Conservation (phyloP, 2,329 filamentous ascomycete species). For the Scedosporium aurantiacum region DNA sequence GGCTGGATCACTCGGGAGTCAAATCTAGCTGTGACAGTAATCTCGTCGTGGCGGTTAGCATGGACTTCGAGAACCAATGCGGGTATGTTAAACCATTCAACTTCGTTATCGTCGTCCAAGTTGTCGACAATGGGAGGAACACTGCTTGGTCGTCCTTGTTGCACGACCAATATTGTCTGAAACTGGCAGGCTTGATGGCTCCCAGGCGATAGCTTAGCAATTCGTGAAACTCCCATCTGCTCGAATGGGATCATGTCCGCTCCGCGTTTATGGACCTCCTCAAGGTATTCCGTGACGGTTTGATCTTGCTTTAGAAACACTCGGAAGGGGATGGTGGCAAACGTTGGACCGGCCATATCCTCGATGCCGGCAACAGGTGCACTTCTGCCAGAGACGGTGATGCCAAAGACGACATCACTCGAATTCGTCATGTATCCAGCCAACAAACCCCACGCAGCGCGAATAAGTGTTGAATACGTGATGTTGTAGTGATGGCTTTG, state of each 20-base stretch:
- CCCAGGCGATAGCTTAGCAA: slow-evolving; percentile 10
- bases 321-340: slow-evolving; percentile 19
- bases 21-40: too few species aligned
- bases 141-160: too few species aligned
- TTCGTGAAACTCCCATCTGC: slow-evolving; percentile 14
- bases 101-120: slow-evolving; percentile 11
- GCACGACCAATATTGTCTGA: slow-evolving; percentile 19
- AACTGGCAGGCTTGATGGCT: slow-evolving; percentile 14
- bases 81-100: not conserved
- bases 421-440: slow-evolving; percentile 8
- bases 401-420: slow-evolving; percentile 16
- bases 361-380: slow-evolving; percentile 16
- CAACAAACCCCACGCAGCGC: slow-evolving; percentile 16
- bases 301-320: slow-evolving; percentile 9
- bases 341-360: slow-evolving; percentile 17
- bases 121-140: too few species aligned
- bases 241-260: slow-evolving; percentile 12
- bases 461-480: slow-evolving; percentile 13
- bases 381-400: slow-evolving; percentile 18
- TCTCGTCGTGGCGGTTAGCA: not conserved
- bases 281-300: slow-evolving; percentile 11
- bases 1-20: too few species aligned
- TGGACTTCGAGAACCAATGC: not conserved
- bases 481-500: not conserved
- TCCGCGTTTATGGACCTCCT: slow-evolving; percentile 12